Conservation (phyloP, 306 rosid species). For the Castanea crenata region DNA sequence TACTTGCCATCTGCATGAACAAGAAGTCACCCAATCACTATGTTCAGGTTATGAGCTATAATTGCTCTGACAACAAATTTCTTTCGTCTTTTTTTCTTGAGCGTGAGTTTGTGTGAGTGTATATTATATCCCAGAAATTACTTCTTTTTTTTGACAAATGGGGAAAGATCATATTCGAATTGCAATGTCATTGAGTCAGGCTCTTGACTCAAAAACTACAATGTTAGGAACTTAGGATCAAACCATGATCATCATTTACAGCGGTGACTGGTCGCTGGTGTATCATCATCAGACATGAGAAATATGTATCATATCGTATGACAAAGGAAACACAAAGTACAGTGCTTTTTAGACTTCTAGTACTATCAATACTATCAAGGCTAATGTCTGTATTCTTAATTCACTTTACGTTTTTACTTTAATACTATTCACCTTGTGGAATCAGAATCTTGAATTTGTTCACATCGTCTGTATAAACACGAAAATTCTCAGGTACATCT, state of each 20-base stretch:
- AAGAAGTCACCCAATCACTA: constrained; percentile 5
- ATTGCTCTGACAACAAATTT: background rate
- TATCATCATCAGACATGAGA: too few relatives aligned
- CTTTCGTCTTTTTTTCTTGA: too few relatives aligned
- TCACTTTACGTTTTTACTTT: background rate
- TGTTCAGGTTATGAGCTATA: background rate
- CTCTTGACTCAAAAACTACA: background rate
- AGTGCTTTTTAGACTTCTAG: background rate
- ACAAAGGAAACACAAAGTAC: background rate
- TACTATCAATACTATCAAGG: background rate
- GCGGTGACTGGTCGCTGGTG: too few relatives aligned
- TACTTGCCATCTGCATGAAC: constrained; percentile 61
- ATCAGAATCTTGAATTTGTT: constrained; percentile 76
- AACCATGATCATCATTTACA: background rate
- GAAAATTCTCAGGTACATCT: constrained; percentile 58
- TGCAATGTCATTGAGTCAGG: too few relatives aligned
- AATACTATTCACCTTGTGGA: constrained; percentile 60
- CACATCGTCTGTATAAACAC: constrained; percentile 59
- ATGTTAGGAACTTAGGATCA: background rate
- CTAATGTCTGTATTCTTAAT: background rate
- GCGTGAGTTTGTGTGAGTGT: too few relatives aligned
- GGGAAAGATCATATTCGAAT: too few relatives aligned
- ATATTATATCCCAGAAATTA: too few relatives aligned
- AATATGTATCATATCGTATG: background rate
- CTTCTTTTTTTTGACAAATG: too few relatives aligned